A percentile compares a stretch with the other conserved stretches of the same genome.
Conservation (phyloP, 495 filamentous ascomycete species). For the Daldinia childiae region DNA sequence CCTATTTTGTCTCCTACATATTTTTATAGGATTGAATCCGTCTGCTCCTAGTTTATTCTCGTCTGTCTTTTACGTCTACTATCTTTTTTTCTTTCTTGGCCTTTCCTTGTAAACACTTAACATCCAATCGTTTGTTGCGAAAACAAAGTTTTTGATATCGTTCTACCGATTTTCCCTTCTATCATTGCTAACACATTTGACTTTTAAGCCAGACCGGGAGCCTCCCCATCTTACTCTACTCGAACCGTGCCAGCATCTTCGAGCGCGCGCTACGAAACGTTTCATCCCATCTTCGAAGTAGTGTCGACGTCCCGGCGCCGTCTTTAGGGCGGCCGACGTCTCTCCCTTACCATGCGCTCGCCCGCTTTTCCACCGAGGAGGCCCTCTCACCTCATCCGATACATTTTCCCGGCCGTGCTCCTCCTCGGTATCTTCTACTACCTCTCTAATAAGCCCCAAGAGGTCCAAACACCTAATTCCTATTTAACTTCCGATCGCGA, state of each 20-base stretch:
- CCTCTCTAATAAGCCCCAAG: constrained; percentile 30
- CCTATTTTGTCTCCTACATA: neutral
- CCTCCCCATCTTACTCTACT: constrained; percentile 10
- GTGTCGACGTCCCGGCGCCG: constrained; percentile 37
- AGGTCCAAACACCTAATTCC: constrained; percentile 16
- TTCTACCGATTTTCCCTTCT: neutral
- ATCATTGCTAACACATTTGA: constrained; percentile 28
- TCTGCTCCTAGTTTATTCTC: neutral
- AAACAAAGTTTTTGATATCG: constrained; percentile 7
- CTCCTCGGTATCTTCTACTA: constrained; percentile 48
- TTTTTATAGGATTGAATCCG: neutral
- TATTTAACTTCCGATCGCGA: constrained; percentile 26
- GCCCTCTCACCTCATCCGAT: constrained; percentile 51
- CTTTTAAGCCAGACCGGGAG: constrained; percentile 18
- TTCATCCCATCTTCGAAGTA: constrained; percentile 19
- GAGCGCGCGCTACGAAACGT: constrained; percentile 8
- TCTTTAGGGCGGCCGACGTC: constrained; percentile 34
- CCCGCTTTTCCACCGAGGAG: constrained; percentile 54
- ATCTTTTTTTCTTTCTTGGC: neutral
- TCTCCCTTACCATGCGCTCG: constrained; percentile 44
- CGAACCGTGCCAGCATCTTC: constrained; percentile 14
- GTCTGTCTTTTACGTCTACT: neutral
- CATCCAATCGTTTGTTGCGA: neutral
- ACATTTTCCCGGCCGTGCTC: constrained; percentile 46
- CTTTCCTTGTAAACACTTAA: neutral